Base-by-base conservation (phyloP, 495 filamentous ascomycete species). In the Friedmanniomyces simplex region DNA sequence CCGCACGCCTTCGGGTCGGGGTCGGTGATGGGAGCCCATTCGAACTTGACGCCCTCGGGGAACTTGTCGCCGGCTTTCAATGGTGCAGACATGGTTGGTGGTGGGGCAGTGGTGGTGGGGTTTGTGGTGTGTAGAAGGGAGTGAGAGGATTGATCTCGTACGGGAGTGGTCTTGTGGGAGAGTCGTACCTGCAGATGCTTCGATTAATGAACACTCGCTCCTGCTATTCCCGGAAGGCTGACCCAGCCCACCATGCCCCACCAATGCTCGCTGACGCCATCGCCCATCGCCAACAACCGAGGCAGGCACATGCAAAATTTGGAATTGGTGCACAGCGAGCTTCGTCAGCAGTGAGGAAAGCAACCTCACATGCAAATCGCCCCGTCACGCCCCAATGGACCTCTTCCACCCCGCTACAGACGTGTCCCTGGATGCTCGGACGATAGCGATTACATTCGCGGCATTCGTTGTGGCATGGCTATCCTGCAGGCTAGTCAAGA, bases 11-110 rank as follows among this genome's bases (percentile, higher is more conserved):
- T 86, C 10, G 71, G 67, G 60, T 72, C 70, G 13, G 54, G 50
- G 52, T 69, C 66, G 18, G 68, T 68, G 57, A 71, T 68, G 13
- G 71, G 71, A 39, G 64, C 71, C 63, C 65, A 73, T 83, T 77
- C 74, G 74, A 96, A 96, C 63, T 74, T 73, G 18, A 95, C 87
- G 60, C 77, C 85, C 54, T 78, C 66, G 66, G 91, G 91, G 78
- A 97, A 94, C 68, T 76, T 77, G 69, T 94, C 87, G 67, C 90
- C 91, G 65, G 80, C 76, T 66, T 88, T 83, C 34, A 63, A 22
- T 25, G 55, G 48, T 43, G 56, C 43, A 36, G 49, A 52, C 55
- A 57, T 57, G 24, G 12, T 57, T 20, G 46, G 4, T 50, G 55
- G 25, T 36, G 8, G 52, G 20, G 22, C n/a, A 41, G 10, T 37